Evolutionary conservation across 345 rosid genomes (phyloP).

Genomic region (Ceriops tagal): DNA sequence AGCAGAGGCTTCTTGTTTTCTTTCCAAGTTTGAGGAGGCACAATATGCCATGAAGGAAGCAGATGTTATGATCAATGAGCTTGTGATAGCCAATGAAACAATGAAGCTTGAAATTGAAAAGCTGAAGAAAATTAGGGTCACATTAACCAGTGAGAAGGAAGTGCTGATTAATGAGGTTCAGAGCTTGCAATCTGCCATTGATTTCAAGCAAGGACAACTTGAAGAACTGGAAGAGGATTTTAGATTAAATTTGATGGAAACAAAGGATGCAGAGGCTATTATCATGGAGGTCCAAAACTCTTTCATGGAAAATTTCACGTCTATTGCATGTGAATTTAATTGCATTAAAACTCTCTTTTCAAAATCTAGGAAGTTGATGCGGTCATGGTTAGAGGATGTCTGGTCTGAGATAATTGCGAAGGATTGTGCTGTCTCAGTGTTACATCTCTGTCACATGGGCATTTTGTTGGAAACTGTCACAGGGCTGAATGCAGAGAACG

Average conservation of each 20-base stretch:
- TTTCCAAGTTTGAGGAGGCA: slow-evolving; percentile 87
- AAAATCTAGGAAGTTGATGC: slow-evolving; percentile 50
- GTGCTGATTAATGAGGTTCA: slow-evolving; percentile 46
- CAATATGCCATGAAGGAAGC: slow-evolving; percentile 81
- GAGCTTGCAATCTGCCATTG: slow-evolving; percentile 50
- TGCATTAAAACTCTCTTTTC: slow-evolving; percentile 46
- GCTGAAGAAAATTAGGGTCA: slow-evolving; percentile 43
- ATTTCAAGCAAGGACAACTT: slow-evolving; percentile 47
- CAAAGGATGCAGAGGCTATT: slow-evolving; percentile 47
- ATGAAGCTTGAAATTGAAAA: slow-evolving; percentile 62
- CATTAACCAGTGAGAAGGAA: slow-evolving; percentile 53
- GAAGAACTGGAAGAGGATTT: slow-evolving; percentile 60
- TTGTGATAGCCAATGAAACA: slow-evolving; percentile 66
- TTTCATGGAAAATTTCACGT: slow-evolving; percentile 39
- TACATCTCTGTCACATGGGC: slow-evolving; percentile 92
- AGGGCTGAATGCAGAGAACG: slow-evolving; percentile 77
- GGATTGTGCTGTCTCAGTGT: slow-evolving; percentile 85
- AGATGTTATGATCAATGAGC: slow-evolving; percentile 72
- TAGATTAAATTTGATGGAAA: slow-evolving; percentile 50
- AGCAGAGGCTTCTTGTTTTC: slow-evolving; percentile 61
- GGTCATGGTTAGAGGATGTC: slow-evolving; percentile 75
- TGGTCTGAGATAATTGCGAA: slow-evolving; percentile 88
- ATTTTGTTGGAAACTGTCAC: slow-evolving; percentile 74
- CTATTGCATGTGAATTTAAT: slow-evolving; percentile 44
- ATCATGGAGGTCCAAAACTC: slow-evolving; percentile 43